phyloP scores from a whole-genome alignment of 495 filamentous ascomycete genomes.

The Penicillium cosmopolitanum region DNA sequence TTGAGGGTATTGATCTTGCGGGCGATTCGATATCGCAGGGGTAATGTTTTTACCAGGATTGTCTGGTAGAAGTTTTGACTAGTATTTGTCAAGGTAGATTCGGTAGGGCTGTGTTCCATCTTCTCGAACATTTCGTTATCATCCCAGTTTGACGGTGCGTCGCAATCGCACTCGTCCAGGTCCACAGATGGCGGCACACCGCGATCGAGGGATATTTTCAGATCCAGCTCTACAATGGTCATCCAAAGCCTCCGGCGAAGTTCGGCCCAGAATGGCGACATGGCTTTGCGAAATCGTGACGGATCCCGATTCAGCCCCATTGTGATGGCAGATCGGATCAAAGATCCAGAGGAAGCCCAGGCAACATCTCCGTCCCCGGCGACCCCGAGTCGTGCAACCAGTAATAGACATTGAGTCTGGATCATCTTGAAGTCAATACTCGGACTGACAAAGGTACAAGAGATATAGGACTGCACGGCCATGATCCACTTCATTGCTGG shows the following conservation, averaged over 20 bases:
- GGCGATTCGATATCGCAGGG: constrained; percentile 52
- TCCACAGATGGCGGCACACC: constrained; percentile 56
- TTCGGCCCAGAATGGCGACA: constrained; percentile 51
- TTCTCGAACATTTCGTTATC: constrained; percentile 57
- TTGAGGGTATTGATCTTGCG: constrained; percentile 53
- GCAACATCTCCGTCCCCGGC: constrained; percentile 56
- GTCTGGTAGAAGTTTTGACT: constrained; percentile 59
- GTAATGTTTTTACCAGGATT: constrained; percentile 49
- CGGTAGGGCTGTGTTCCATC: constrained; percentile 36
- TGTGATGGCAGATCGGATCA: constrained; percentile 59
- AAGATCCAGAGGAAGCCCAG: constrained; percentile 58
- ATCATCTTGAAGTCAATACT: constrained; percentile 52
- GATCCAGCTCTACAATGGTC: constrained; percentile 61
- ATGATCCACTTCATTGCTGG: constrained; percentile 55
- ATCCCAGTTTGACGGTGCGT: constrained; percentile 58
- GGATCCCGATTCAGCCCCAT: constrained; percentile 66
- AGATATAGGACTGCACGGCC: constrained; percentile 59
- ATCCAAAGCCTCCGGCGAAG: constrained; percentile 63
- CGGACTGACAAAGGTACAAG: constrained; percentile 55
- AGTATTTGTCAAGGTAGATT: constrained; percentile 36
- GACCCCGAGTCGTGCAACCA: constrained; percentile 56
- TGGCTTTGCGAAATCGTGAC: constrained; percentile 47
- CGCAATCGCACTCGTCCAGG: constrained; percentile 51
- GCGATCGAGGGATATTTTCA: constrained; percentile 60
- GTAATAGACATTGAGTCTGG: constrained; percentile 57